These are phyloP conservation scores for Neopestalotiopsis sp. DNA, from an alignment of 2,329 filamentous ascomycete species.

Conservation along the genomic window DNA sequence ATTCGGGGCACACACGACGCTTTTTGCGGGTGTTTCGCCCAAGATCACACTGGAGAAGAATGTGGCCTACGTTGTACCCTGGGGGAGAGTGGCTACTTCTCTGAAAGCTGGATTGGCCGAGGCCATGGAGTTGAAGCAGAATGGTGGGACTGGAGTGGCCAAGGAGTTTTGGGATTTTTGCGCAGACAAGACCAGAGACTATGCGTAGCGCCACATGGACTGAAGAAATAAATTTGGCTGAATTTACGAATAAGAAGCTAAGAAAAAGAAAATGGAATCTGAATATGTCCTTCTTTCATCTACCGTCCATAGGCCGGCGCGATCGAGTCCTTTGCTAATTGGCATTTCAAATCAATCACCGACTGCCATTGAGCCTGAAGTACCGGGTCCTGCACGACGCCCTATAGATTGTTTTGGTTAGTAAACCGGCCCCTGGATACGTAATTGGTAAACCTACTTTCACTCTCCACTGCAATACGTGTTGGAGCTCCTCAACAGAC, in stretches of 20 bases:
- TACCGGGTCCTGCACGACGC: too few species aligned
- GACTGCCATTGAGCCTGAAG: too few species aligned
- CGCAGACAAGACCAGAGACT: not conserved
- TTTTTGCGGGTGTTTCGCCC: not conserved
- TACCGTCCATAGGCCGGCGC: too few species aligned
- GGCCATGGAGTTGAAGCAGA: not conserved
- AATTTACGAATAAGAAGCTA: too few species aligned
- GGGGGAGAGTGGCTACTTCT: not conserved
- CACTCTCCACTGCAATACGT: not conserved
- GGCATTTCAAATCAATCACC: too few species aligned
- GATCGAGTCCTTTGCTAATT: too few species aligned
- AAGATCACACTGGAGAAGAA: not conserved
- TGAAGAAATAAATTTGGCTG: too few species aligned
- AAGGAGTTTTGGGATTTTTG: not conserved
- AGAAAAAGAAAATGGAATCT: too few species aligned
- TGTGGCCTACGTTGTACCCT: not conserved
- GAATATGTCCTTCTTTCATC: too few species aligned
- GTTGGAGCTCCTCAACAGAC: not conserved
- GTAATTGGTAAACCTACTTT: too few species aligned
- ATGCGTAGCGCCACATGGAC: not conserved
- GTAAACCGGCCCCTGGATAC: too few species aligned
- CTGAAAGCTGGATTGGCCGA: not conserved
- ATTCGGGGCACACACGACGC: not conserved
- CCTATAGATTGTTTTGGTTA: too few species aligned
- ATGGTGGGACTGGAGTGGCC: not conserved